Conservation (phyloP, 352 stramenopile species). For the Globisporangium barbulae region DNA sequence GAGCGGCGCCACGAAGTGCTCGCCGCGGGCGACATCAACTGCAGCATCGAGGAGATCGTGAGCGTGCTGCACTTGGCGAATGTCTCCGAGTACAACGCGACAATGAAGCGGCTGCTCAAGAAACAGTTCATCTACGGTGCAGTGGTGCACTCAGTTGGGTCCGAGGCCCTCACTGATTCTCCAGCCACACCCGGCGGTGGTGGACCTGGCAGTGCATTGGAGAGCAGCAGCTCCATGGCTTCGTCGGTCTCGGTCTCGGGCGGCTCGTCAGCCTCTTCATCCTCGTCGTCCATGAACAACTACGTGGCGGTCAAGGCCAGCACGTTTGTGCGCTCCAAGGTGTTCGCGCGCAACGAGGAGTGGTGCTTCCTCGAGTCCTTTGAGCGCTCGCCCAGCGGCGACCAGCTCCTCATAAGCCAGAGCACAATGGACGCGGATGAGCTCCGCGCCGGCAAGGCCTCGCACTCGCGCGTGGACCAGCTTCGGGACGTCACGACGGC, state of each 20-base stretch:
- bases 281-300: slow-evolving; percentile 7
- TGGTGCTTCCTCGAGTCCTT: slow-evolving; percentile 54
- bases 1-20: slow-evolving; percentile 14
- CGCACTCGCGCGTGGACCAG: slow-evolving; percentile 35
- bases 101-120: slow-evolving; percentile 13
- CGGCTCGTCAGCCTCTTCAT: background rate
- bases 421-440: slow-evolving; percentile 11
- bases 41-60: slow-evolving; percentile 13
- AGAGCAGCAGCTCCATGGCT: background rate
- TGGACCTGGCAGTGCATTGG: background rate
- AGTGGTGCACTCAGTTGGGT: slow-evolving; percentile 29
- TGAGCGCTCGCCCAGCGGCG: slow-evolving; percentile 9
- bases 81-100: slow-evolving; percentile 8
- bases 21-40: slow-evolving; percentile 7
- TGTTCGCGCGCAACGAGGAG: slow-evolving; percentile 38
- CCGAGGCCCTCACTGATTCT: background rate
- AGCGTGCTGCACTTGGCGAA: slow-evolving; percentile 1
- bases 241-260: background rate
- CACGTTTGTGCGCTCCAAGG: slow-evolving; percentile 33
- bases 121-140: slow-evolving; percentile 41
- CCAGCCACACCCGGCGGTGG: background rate
- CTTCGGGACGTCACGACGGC: slow-evolving; percentile 31
- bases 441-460: slow-evolving; percentile 21
- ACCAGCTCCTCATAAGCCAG: slow-evolving; percentile 29
- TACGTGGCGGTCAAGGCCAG: slow-evolving; percentile 39